These are phyloP conservation scores for Huntiella decipiens DNA, from an alignment of 2,329 filamentous ascomycete genomes.

Conservation along the genomic window DNA sequence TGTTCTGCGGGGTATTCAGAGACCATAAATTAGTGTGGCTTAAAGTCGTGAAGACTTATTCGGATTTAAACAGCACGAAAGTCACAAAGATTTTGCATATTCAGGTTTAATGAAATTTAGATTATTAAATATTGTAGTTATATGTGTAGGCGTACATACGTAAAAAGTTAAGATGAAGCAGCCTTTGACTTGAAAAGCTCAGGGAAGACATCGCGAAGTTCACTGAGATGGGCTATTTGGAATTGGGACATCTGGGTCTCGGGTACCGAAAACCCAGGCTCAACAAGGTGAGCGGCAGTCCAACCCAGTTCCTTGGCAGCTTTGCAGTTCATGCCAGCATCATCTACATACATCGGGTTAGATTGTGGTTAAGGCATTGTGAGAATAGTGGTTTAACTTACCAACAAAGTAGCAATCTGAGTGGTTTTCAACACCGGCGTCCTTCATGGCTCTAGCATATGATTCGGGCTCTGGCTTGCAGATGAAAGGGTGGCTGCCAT, in stretches of 20 bases:
- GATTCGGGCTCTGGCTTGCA: constrained; percentile 76
- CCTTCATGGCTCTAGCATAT: constrained; percentile 74
- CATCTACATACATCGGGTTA: constrained; percentile 37
- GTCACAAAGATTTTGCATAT: background rate
- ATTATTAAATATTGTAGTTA: background rate
- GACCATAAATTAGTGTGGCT: constrained; percentile 25
- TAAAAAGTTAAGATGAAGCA: background rate
- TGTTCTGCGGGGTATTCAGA: constrained; percentile 39
- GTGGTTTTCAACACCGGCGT: constrained; percentile 50
- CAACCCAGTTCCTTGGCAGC: constrained; percentile 66
- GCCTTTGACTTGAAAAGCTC: constrained; percentile 54
- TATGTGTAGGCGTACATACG: background rate
- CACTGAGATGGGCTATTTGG: constrained; percentile 56
- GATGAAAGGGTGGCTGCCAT: constrained; percentile 49
- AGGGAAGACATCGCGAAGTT: constrained; percentile 59
- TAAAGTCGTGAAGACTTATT: background rate
- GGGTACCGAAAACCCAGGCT: constrained; percentile 49
- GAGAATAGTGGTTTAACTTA: constrained; percentile 27
- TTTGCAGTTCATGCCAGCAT: constrained; percentile 66
- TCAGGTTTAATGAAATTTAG: background rate
- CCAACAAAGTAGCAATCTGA: constrained; percentile 84
- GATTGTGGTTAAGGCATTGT: background rate
- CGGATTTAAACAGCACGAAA: constrained; percentile 1
- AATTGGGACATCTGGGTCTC: constrained; percentile 46
- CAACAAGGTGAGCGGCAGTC: constrained; percentile 71